Conservation (phyloP, 2,329 filamentous ascomycete species). For the Westerdykella sp. region DNA sequence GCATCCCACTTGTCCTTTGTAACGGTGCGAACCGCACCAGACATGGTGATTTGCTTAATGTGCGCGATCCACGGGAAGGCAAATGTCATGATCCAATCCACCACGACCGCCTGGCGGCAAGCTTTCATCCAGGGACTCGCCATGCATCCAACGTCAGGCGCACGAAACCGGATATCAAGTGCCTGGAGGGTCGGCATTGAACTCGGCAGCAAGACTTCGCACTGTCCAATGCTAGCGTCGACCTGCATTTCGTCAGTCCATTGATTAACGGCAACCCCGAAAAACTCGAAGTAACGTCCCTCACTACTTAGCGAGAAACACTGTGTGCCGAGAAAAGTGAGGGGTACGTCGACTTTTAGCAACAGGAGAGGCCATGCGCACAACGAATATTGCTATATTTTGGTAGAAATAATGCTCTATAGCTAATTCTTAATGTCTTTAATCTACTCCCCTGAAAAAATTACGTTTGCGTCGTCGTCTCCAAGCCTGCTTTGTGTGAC, state of each 20-base stretch:
- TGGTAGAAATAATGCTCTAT: too few species aligned
- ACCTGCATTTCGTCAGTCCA: background rate
- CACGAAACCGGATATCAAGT: background rate
- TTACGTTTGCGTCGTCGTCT: too few species aligned
- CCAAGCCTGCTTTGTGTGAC: too few species aligned
- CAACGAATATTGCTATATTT: too few species aligned
- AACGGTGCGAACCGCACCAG: constrained; percentile 4
- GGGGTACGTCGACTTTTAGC: too few species aligned
- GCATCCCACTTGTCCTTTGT: background rate
- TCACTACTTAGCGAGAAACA: too few species aligned
- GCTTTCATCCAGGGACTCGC: too few species aligned
- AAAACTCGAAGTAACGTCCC: background rate
- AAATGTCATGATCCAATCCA: constrained; percentile 7
- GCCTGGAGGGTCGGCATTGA: background rate
- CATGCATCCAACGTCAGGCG: background rate
- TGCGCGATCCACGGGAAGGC: constrained; percentile 6
- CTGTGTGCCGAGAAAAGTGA: too few species aligned
- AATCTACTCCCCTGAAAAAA: too few species aligned
- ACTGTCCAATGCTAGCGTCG: background rate
- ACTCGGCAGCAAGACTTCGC: background rate
- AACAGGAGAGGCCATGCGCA: too few species aligned
- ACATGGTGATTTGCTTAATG: constrained; percentile 3
- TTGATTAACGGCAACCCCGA: too few species aligned
- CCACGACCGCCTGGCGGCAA: background rate
- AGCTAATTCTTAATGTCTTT: too few species aligned